Percentiles rank a stretch among this genome's conserved stretches.
These are phyloP conservation scores for Cubamyces sp. DNA, from an alignment of 768 basidiomycete species.

Conservation along the genomic window DNA sequence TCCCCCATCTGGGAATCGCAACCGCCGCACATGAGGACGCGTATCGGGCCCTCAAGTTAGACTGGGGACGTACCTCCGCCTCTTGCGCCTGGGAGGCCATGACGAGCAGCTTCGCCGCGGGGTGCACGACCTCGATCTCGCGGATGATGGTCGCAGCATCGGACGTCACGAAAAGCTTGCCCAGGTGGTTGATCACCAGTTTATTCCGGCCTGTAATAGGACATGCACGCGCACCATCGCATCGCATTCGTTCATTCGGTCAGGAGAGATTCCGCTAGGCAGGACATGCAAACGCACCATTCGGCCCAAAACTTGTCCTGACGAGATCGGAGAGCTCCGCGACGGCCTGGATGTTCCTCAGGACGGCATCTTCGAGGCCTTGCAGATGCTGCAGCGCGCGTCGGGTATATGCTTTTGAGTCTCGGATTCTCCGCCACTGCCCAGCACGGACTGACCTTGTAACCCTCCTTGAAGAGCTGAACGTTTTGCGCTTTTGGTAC, in stretches of 20 bases:
- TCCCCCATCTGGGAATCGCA: conserved; percentile 77
- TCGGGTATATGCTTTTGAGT: not conserved
- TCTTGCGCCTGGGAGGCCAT: conserved; percentile 99
- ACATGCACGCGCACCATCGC: not conserved
- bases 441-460: conserved; percentile 64
- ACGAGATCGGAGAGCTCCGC: conserved; percentile 93
- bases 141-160: conserved; percentile 99
- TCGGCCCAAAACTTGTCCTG: conserved; percentile 94
- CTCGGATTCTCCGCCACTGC: not conserved
- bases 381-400: conserved; percentile 60
- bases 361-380: conserved; percentile 95
- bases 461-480: conserved; percentile 97
- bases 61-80: conserved; percentile 66
- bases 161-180: conserved; percentile 94
- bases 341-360: conserved; percentile 97
- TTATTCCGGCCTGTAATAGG: conserved; percentile 82
- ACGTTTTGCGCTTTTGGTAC: conserved; percentile 88
- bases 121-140: conserved; percentile 98
- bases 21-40: not conserved
- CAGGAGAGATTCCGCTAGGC: not conserved
- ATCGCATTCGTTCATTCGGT: not conserved
- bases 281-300: conserved; percentile 61
- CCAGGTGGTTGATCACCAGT: conserved; percentile 96
- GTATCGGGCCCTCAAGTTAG: not conserved
- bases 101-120: conserved; percentile 97